A percentile compares a stretch with the other conserved stretches of the same genome.
These are phyloP conservation scores for Coffea eugenioides DNA, from an alignment of 257 asterid genomes.

Conservation along the genomic window DNA sequence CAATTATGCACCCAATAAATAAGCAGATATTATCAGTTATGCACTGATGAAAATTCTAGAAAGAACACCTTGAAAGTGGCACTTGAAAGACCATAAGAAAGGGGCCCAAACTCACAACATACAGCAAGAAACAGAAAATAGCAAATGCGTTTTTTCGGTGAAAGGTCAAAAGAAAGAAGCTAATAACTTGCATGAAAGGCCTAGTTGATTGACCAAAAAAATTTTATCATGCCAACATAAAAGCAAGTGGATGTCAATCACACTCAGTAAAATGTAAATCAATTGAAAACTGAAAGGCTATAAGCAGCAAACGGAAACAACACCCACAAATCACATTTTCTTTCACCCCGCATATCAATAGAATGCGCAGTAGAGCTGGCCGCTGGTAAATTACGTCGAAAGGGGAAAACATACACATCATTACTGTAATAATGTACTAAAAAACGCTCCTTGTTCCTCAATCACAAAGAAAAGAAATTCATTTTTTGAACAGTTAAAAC, in stretches of 20 bases:
- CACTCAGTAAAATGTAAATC: background rate
- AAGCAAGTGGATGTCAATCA: background rate
- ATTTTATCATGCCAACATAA: background rate
- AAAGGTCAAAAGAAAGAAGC: background rate
- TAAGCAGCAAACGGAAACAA: background rate
- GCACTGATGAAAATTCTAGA: background rate
- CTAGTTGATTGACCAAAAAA: background rate
- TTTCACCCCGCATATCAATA: background rate
- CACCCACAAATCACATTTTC: background rate
- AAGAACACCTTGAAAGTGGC: background rate
- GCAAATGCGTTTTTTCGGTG: background rate
- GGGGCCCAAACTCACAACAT: background rate
- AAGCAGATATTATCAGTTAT: constrained; percentile 13
- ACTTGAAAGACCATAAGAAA: background rate
- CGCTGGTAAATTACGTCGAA: background rate
- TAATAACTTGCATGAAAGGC: background rate
- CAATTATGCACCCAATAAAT: background rate
- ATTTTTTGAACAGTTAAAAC: background rate
- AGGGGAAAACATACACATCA: background rate
- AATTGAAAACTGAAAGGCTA: background rate
- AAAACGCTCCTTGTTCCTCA: no score
- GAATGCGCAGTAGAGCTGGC: background rate
- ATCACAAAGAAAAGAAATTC: background rate
- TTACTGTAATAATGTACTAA: background rate
- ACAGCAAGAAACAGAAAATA: background rate